Evolutionary conservation across 2,329 filamentous ascomycete species (phyloP), one percentile per base, ranked within the genome.

Genomic region (Colletotrichum tofieldiae): DNA sequence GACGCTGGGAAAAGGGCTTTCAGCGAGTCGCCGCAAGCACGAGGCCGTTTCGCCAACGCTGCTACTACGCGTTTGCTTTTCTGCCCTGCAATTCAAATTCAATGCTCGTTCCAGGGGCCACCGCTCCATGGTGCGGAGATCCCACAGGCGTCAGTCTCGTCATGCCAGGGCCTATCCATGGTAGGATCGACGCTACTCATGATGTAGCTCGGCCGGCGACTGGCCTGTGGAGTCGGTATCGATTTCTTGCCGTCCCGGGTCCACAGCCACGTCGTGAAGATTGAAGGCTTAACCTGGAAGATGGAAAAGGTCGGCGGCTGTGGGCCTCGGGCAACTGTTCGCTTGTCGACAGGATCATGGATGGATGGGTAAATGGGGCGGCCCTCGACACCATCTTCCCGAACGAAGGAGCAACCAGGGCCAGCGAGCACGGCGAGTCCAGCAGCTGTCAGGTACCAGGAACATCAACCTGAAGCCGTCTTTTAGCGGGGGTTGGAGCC

Each of bases 391-490:
- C 47, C 55, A 55, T 62, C 26, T 47, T 41, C 23, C 47, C 43
- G 49, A 43, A n/a, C 45, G 11, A 29, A 41, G 52, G 43, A 59
- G 55, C 29, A 63, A 43, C 14, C 37, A 26, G 58, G 49, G 23
- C 35, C 58, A 47, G 29, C 29, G 37, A 43, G n/a, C 32, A 16
- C 39, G 23, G 32, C 23, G 29, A 52, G 23, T 7, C 26, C 56
- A 26, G 5, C n/a, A 39, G 14, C 66, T 70, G 70, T 45, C 45
- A 64, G 65, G 64, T 55, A 60, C 59, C 60, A 65, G 67, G 66
- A 55, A 56, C 54, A 29, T 18, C 35, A 26, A 29, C 16, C 29
- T 37, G 18, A n/a, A 20, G 51, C 43, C 23, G 20, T n/a, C 39
- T 55, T 39, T 41, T 61, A 61, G 66, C 59, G 66, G 60, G 20